A percentile compares a stretch with the other conserved stretches of the same genome.
phyloP scores from a whole-genome alignment of 306 rosid species.

The Vigna reflexopilosa region DNA sequence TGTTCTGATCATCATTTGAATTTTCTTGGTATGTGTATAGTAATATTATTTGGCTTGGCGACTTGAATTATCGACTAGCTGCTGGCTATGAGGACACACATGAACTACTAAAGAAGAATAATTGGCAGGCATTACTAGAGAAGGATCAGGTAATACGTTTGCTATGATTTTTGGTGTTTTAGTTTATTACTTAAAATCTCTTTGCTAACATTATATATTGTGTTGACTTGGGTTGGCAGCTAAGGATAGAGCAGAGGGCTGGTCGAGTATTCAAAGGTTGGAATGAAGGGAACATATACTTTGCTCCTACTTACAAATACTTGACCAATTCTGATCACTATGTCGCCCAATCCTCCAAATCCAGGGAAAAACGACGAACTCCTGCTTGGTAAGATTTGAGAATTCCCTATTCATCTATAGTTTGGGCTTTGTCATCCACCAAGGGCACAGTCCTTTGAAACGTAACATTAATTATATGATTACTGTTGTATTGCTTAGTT shows the following conservation, averaged over 20 bases:
- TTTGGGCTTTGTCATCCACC: too few relatives aligned
- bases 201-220: constrained; percentile 2
- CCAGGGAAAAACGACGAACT: constrained; percentile 75
- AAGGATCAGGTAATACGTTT: constrained; percentile 76
- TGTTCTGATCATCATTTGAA: background rate
- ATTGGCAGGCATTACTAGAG: constrained; percentile 85
- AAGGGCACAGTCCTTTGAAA: background rate
- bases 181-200: background rate
- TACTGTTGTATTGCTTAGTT: background rate
- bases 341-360: constrained; percentile 67
- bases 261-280: constrained; percentile 90
- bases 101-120: constrained; percentile 68
- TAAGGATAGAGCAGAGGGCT: constrained; percentile 78
- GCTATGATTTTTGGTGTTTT: background rate
- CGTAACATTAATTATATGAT: too few relatives aligned
- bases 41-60: constrained; percentile 94
- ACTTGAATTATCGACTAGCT: constrained; percentile 85
- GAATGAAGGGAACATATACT: constrained; percentile 84
- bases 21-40: constrained; percentile 44
- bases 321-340: constrained; percentile 77
- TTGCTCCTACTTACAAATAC: constrained; percentile 96
- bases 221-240: constrained; percentile 50
- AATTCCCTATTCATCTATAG: background rate
- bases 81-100: constrained; percentile 61
- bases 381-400: constrained; percentile 85